Conservation (phyloP, 352 stramenopile species). For the Globisporangium middletonii region DNA sequence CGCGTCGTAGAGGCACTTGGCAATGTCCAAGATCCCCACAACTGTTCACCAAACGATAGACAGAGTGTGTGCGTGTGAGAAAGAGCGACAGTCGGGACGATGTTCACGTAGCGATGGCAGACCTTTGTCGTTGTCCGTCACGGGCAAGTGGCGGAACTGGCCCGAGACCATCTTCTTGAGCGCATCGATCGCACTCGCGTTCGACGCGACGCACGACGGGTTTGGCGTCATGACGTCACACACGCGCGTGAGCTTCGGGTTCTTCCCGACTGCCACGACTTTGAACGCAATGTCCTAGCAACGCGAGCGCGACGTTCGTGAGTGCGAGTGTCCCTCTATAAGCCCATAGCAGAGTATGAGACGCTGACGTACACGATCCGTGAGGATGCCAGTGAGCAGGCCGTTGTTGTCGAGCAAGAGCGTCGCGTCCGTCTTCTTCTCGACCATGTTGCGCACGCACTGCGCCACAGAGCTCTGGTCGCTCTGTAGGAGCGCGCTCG, state of each 20-base stretch:
- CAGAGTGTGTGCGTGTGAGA: no score
- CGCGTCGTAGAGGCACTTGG: constrained; percentile 97
- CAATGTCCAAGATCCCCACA: constrained; percentile 96
- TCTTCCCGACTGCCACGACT: constrained; percentile 87
- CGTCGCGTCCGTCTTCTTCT: constrained; percentile 89
- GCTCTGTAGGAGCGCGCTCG: constrained; percentile 60
- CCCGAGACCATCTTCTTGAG: constrained; percentile 96
- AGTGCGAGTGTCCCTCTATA: no score
- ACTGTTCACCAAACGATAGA: constrained; percentile 31
- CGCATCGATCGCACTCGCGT: constrained; percentile 93
- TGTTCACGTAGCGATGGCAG: background rate
- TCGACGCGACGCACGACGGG: constrained; percentile 91
- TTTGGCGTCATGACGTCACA: constrained; percentile 93
- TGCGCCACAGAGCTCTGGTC: constrained; percentile 68
- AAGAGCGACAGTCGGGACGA: no score
- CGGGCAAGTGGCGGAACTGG: constrained; percentile 95
- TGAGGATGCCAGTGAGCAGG: constrained; percentile 93
- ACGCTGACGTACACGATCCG: constrained; percentile 69
- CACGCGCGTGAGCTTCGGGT: constrained; percentile 71
- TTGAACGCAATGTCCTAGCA: constrained; percentile 91
- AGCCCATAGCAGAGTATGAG: no score
- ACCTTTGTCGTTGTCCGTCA: constrained; percentile 88
- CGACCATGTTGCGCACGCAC: constrained; percentile 81
- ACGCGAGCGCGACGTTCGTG: no score
- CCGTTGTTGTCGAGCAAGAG: constrained; percentile 88